Evolutionary conservation across 345 rosid genomes (phyloP).

Genomic region (Mangifera indica): DNA sequence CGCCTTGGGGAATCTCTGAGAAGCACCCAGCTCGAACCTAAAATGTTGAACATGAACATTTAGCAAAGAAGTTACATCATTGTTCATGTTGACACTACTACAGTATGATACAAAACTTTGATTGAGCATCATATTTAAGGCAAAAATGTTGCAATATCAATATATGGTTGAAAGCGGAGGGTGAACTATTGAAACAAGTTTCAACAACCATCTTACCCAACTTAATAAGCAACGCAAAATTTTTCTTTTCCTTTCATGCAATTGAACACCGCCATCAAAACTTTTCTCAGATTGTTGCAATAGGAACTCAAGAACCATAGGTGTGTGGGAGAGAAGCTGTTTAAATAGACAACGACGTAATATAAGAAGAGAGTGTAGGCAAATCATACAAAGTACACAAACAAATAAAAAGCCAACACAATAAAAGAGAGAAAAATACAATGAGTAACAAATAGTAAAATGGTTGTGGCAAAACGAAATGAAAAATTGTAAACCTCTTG

Average conservation of each 20-base stretch:
- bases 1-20: slow-evolving; percentile 75
- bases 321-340: slow-evolving; percentile 81
- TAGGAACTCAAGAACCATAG: slow-evolving; percentile 85
- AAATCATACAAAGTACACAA: background rate
- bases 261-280: slow-evolving; percentile 45
- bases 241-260: slow-evolving; percentile 65
- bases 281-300: slow-evolving; percentile 76
- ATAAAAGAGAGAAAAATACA: background rate
- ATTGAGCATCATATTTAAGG: background rate
- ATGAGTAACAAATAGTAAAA: slow-evolving; percentile 14
- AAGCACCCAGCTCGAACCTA: slow-evolving; percentile 96
- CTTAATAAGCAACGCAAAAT: slow-evolving; percentile 88
- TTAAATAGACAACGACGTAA: slow-evolving; percentile 11
- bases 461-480: background rate
- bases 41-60: background rate
- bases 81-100: background rate
- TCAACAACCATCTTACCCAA: slow-evolving; percentile 67
- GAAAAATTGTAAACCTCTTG: slow-evolving; percentile 50
- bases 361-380: slow-evolving; percentile 12
- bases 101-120: background rate
- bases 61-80: background rate
- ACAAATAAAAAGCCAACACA: background rate
- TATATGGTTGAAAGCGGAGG: background rate
- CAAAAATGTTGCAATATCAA: background rate
- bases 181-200: background rate